Base-by-base conservation (phyloP, 257 asterid species). In the Gynochthodes officinalis region DNA sequence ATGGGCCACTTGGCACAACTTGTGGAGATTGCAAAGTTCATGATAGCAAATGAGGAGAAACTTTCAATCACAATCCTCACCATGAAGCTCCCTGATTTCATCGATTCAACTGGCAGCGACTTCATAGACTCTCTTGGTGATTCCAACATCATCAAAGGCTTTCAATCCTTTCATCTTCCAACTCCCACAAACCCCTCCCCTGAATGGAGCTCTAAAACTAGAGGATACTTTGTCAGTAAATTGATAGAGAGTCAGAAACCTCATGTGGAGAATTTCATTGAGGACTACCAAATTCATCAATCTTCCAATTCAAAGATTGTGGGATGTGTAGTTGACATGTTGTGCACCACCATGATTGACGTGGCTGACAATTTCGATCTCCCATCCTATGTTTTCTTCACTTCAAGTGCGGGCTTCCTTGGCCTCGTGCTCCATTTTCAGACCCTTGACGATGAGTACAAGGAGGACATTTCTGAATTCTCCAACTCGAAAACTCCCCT, bases 1-100 rank as follows among this genome's bases (percentile, higher is more conserved):
- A 86, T 90, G 95, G 93, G 95, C 57, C 93, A 88, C 71, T 84
- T 82, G 7, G 76, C 76, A 2, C 95, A 85, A 23, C 76, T 87
- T 63, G 80, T 87, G 4, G 89, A 87, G 77, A 76, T 89, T 13
- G 93, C 89, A 7, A 87, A 85, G 32, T 85, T 85, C 71, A 59
- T 89, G 48, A 14, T 78, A n/a, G n/a, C 74, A 54, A 64, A 21
- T 80, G 79, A 40, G 82, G 65, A 28, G 21, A 54, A 40, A 75
- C 75, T 86, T 48, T 84, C 86, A 1, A 72, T 80, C 62, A 85
- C 89, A 7, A 81, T 89, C 21, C 81, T 89, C 12, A 57, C 84
- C 7, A 80, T 84, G 80, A 86, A 77, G 78, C 82, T 89, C 40
- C 89, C 92, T 0, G 82, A 81, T 30, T 81, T 78, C 46, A 86